Evolutionary conservation across 2,329 filamentous ascomycete genomes (phyloP), one percentile per base, ranked within the genome.

Genomic region (Ophiostoma pallidulum): DNA sequence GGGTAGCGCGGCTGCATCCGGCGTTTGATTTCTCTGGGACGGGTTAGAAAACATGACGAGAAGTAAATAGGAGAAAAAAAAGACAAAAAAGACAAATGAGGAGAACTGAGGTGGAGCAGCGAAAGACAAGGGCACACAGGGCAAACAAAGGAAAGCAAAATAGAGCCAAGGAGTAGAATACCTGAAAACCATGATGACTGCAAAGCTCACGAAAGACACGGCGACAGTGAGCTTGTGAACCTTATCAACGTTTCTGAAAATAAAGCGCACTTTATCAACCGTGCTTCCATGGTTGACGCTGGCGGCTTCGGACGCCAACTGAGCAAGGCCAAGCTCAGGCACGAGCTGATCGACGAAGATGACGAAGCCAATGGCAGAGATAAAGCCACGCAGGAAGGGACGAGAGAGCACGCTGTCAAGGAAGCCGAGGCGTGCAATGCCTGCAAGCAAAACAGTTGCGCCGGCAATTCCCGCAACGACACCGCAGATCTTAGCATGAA

Each of bases 291-390:
- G 91, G 37, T 78, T 77, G 3, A 89, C 77, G n/a, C 77, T 74
- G 2, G 70, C 69, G 3, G 64, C 61, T 14, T 82, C 66, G 45
- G 78, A 79, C 0, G 89, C 86, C 16, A 80, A 65, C 1, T 73
- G 68, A 32, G 73, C 74, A 19, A 98, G 73, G 1, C 92, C 92
- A 58, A 94, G 75, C 64, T 97, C 89, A 0, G 91, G 90, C 45
- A 96, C 86, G 38, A 95, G 70, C 66, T 98, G 92, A 63, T 97
- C 92, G 31, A 97, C 87, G 33, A 94, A 80, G 61, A 98, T 97
- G 54, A 97, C 90, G 48, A 96, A 86, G 41, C 92, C 92, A 61
- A 98, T 94, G 43, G 92, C 92, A 49, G 87, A 95, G 66, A 98
- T 96, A 67, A 98, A 98, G 1, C 92, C 92, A 51, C 92, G 76